Evolutionary conservation across 345 rosid genomes (phyloP).

Genomic region (Carallia brachiata): DNA sequence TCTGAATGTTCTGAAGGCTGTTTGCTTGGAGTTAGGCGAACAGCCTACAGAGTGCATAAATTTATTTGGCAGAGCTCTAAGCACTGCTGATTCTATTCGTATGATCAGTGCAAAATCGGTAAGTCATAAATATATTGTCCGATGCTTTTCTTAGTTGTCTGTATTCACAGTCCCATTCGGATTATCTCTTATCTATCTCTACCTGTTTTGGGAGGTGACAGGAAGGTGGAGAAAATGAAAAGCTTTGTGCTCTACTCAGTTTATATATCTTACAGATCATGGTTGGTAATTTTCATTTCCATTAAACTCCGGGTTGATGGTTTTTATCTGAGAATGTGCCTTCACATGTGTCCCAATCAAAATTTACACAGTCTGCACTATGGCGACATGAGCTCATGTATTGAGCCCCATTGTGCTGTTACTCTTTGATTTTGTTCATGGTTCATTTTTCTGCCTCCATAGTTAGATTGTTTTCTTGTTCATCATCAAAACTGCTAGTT

Average conservation of each 20-base stretch:
- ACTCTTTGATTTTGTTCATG: background rate
- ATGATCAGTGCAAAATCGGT: conserved; percentile 61
- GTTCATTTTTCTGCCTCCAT: background rate
- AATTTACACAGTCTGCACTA: background rate
- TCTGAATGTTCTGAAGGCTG: conserved; percentile 50
- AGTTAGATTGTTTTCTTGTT: background rate
- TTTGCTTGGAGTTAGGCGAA: conserved; percentile 37
- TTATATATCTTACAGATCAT: conserved; percentile 63
- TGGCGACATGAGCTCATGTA: background rate
- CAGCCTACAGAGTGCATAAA: conserved; percentile 34
- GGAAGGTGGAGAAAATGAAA: conserved; percentile 51
- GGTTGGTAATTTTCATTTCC: conserved; percentile 48
- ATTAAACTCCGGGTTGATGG: background rate
- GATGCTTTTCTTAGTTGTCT: conserved; percentile 11
- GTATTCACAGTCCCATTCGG: background rate
- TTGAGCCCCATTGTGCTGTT: background rate
- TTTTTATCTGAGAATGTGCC: conserved; percentile 3
- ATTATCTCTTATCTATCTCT: conserved; percentile 2
- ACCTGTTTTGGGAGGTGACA: conserved; percentile 27
- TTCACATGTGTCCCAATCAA: background rate
- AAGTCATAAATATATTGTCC: conserved; percentile 14
- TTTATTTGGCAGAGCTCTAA: conserved; percentile 58
- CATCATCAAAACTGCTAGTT: background rate
- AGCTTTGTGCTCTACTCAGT: conserved; percentile 67
- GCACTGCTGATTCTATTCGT: conserved; percentile 56